Percentiles rank a stretch among this genome's conserved stretches.
phyloP scores from a whole-genome alignment of 202 grass and related monocot species.

The Panicum virgatum region DNA sequence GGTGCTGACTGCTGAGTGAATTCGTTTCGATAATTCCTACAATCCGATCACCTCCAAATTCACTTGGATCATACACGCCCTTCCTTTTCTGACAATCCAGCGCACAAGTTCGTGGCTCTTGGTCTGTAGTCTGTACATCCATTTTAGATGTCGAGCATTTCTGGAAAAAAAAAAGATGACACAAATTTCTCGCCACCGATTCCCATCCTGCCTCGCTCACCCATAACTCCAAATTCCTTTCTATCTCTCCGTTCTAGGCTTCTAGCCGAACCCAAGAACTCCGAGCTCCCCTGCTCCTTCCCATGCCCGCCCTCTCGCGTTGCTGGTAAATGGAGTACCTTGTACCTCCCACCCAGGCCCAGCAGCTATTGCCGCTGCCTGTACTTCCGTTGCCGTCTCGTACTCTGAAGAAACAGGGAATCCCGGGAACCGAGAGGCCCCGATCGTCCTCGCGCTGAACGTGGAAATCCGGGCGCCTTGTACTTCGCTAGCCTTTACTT shows the following conservation, averaged over 20 bases:
- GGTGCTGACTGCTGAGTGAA: neutral
- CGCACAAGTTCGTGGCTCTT: neutral
- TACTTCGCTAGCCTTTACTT: conserved; percentile 31
- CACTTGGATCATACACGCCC: neutral
- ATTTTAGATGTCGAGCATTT: neutral
- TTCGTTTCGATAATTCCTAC: neutral
- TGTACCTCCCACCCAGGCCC: neutral
- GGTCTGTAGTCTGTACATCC: neutral
- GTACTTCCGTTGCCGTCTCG: conserved; percentile 19
- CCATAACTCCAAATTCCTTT: neutral
- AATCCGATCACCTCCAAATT: conserved; percentile 5
- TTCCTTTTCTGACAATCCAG: neutral
- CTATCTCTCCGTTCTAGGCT: neutral
- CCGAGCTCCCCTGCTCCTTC: neutral
- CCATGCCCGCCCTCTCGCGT: neutral
- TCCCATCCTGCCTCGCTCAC: neutral
- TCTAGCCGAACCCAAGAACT: neutral
- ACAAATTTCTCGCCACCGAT: neutral
- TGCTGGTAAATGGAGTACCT: conserved; percentile 26
- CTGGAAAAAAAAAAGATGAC: neutral
- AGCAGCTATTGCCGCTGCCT: conserved; percentile 22
- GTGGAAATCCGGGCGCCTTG: conserved; percentile 28
- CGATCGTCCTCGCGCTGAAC: neutral
- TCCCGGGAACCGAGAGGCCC: neutral
- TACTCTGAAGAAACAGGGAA: neutral